Evolutionary conservation across 768 basidiomycete genomes (phyloP), one percentile per base, ranked within the genome.

Genomic region (Leccinum uliginosum): DNA sequence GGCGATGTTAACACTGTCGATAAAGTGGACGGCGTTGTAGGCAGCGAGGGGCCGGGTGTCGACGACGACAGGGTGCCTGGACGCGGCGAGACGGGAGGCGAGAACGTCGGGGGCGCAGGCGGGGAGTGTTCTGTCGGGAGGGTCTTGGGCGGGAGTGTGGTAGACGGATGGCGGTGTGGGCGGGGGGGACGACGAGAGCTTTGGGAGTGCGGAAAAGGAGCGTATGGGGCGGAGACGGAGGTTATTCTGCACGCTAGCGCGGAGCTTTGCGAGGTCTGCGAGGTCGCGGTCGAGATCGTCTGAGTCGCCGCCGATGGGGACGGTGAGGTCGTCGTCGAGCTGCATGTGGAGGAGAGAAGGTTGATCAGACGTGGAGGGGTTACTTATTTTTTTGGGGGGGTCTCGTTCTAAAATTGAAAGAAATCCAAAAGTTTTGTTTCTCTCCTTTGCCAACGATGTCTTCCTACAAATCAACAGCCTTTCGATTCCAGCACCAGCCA

Each of bases 161-260:
- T 38, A 38, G 7, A n/a, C 35, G 8, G 35, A 38, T 38, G 35
- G 17, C 4, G 35, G 35, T n/a, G 35, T 38, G 17, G 35, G 15
- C 35, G 35, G 35, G 35, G 35, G 32, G 32, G 32, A 34, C 32
- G 32, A 57, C 47, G 72, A 58, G 40, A 78, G 68, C 65, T 82
- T 83, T 38, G 81, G 78, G 45, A 84, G 72, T n/a, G 75, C 67
- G 46, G 76, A 74, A 35, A 77, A 74, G 23, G 86, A 85, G 50
- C 83, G 81, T 55, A 93, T 86, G 27, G 91, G 91, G 21, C 91
- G 81, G 34, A 93, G 78, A 56, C 83, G 84, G 35, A 93, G 80
- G 63, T 93, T 93, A 71, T 83, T 79, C 72, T 86, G 83, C 3
- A 93, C 87, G 62, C 76, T 88, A 61, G 80, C 78, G 32, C 91